Evolutionary conservation across 257 asterid genomes (phyloP).

Genomic region (Ilex aquifolium): DNA sequence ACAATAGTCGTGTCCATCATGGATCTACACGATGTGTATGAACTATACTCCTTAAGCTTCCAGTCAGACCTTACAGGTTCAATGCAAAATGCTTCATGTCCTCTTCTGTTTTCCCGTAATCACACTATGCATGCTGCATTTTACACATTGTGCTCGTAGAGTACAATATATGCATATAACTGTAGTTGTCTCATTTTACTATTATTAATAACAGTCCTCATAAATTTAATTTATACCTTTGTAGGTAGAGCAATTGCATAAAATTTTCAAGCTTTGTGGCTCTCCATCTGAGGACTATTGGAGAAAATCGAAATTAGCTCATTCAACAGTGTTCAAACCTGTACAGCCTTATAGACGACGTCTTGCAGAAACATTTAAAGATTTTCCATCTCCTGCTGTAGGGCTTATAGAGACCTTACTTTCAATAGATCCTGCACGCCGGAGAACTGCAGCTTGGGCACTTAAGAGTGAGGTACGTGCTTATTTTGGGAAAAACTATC

Average conservation of each 20-base stretch:
- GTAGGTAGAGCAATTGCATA: constrained; percentile 62
- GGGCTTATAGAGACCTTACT: constrained; percentile 41
- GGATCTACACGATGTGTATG: no score
- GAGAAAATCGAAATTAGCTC: constrained; percentile 42
- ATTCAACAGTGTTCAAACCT: constrained; percentile 43
- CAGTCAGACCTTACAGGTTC: no score
- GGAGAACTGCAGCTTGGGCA: constrained; percentile 51
- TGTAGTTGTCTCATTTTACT: not conserved
- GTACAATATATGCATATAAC: not conserved
- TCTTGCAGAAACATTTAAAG: constrained; percentile 37
- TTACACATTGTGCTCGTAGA: not conserved
- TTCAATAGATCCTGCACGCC: constrained; percentile 40
- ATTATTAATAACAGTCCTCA: not conserved
- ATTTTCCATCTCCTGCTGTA: constrained; percentile 38
- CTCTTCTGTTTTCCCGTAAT: no score
- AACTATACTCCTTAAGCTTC: no score
- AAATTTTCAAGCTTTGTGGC: constrained; percentile 61
- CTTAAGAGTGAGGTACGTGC: constrained; percentile 40
- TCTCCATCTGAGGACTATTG: constrained; percentile 61
- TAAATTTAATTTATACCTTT: constrained; percentile 5
- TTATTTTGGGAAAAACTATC: not conserved
- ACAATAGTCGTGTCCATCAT: no score
- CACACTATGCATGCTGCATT: not conserved
- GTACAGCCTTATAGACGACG: constrained; percentile 40
- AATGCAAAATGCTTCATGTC: no score